Evolutionary conservation across 768 basidiomycete species (phyloP), one percentile per base, ranked within the genome.

Genomic region (Mycena olivaceomarginata): DNA sequence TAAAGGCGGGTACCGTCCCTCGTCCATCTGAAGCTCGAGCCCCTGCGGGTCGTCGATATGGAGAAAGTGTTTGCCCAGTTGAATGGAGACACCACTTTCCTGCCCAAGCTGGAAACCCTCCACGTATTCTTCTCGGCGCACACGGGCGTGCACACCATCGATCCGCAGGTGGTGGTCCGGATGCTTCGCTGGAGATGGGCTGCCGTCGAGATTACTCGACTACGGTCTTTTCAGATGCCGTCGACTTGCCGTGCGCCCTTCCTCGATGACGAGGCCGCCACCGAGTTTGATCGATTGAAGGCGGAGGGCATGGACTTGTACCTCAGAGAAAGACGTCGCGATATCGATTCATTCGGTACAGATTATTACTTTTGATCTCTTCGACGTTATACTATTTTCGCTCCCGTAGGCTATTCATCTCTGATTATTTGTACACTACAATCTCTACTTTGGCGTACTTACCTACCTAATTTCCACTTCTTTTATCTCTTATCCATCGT

Each of bases 141-240:
- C 41, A 67, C 41, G 2, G 16, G 22, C 10, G 20, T 40, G 5
- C 41, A 25, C 22, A 12, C 16, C 57, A 40, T 57, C 8, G 25
- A n/a, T 25, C 6, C 39, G 39, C 2, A 39, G 7, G 51, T 25
- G 25, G 10, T 75, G 45, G 51, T 56, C n/a, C 39, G n/a, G 13
- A 45, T 74, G 40, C 73, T 74, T 11, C 11, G 45, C 13, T 63
- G 73, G 73, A 60, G 73, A 51, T 63, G 73, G 60, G 73, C 43
- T 15, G 45, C 39, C 13, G 66, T 40, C 10, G 72, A 66, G 10
- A 60, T 73, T 5, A 53, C 72, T 18, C 65, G 46, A 46, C 59
- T 74, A 59, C 45, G 39, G 37, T 74, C 73, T 8, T 70, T 70
- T 41, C 41, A 22, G 15, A 59, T 70, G 68, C 20, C 40, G n/a